Evolutionary conservation across 495 filamentous ascomycete species (phyloP).

Genomic region (Umbilicaria muhlenbergii): DNA sequence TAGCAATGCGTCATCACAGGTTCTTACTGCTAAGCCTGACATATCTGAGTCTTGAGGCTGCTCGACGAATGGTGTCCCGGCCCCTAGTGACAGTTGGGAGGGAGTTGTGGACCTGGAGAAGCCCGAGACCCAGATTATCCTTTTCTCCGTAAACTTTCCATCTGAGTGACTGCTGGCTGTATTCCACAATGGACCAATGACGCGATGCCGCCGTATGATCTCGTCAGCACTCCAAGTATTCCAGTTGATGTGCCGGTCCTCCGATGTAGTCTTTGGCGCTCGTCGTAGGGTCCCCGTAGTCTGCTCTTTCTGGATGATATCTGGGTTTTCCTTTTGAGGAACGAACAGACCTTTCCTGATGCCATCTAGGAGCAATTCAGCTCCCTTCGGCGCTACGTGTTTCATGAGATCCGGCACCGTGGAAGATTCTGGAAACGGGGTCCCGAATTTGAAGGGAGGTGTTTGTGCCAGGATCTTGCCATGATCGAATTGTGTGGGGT

Average conservation of each 20-base stretch:
- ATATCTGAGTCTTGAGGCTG: neutral
- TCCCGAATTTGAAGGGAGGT: conserved; percentile 31
- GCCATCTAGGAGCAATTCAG: conserved; percentile 43
- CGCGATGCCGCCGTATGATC: conserved; percentile 31
- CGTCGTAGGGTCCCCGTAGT: conserved; percentile 10
- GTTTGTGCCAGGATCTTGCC: conserved; percentile 61
- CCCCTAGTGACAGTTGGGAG: neutral
- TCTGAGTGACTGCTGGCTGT: conserved; percentile 8
- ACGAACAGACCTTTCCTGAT: conserved; percentile 46
- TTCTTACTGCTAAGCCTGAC: conserved; percentile 6
- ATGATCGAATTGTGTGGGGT: conserved; percentile 57
- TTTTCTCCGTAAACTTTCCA: neutral
- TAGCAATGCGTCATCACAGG: conserved; percentile 8
- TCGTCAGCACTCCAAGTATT: conserved; percentile 28
- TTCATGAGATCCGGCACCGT: conserved; percentile 27
- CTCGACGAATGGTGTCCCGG: conserved; percentile 7
- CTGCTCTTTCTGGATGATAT: conserved; percentile 5
- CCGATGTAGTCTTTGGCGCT: conserved; percentile 36
- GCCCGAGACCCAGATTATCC: conserved; percentile 13
- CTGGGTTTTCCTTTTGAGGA: conserved; percentile 21
- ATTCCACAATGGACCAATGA: conserved; percentile 41
- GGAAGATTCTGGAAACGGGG: conserved; percentile 27
- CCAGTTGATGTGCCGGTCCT: conserved; percentile 40
- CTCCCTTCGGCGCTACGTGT: conserved; percentile 32
- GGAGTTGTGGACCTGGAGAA: conserved; percentile 1